Evolutionary conservation across 768 basidiomycete genomes (phyloP).

Genomic region (Mrakia frigida): DNA sequence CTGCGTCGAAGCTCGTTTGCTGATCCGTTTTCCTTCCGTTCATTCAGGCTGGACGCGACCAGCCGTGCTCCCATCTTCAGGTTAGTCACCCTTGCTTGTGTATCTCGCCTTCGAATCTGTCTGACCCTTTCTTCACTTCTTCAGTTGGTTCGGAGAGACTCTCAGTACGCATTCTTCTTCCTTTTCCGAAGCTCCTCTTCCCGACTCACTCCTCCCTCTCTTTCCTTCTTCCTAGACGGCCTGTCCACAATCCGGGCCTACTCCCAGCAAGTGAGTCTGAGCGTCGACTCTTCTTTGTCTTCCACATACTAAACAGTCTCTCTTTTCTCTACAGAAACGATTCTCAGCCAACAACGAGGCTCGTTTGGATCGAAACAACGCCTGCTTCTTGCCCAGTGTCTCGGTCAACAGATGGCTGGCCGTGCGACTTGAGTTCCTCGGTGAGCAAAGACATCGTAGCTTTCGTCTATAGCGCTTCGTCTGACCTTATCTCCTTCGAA

Average conservation of each 20-base stretch:
- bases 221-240: slow-evolving; percentile 32
- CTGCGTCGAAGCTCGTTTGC: too few relatives aligned
- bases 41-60: slow-evolving; percentile 53
- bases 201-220: neutral
- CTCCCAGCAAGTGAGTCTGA: slow-evolving; percentile 35
- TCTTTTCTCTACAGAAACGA: slow-evolving; percentile 22
- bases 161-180: neutral
- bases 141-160: slow-evolving; percentile 47
- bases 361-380: slow-evolving; percentile 77
- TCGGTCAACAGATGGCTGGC: slow-evolving; percentile 59
- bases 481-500: too few relatives aligned
- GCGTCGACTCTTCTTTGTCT: neutral
- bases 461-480: too few relatives aligned
- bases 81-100: neutral
- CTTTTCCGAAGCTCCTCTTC: neutral
- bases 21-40: too few relatives aligned
- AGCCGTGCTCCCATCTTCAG: slow-evolving; percentile 85
- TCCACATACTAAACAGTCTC: neutral
- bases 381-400: slow-evolving; percentile 65
- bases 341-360: slow-evolving; percentile 46
- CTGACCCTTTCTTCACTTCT: neutral
- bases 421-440: slow-evolving; percentile 75
- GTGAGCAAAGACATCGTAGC: too few relatives aligned
- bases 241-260: slow-evolving; percentile 42
- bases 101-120: neutral